Evolutionary conservation across 2,329 filamentous ascomycete genomes (phyloP).

Genomic region (Claviceps sorghi): DNA sequence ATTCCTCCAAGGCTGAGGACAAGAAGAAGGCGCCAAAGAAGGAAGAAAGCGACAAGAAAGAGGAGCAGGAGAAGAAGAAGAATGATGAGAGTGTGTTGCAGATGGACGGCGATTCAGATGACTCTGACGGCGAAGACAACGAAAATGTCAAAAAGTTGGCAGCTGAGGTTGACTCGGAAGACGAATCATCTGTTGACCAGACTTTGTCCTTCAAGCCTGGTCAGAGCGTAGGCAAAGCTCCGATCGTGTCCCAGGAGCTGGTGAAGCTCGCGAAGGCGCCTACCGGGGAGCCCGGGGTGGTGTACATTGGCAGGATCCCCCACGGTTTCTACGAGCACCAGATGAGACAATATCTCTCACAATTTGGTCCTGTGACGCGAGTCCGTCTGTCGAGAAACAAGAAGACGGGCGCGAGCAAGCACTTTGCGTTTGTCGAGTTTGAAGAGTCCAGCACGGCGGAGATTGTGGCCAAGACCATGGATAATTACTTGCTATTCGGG

Average conservation of each 20-base stretch:
- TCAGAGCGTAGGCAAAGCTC: conserved; percentile 36
- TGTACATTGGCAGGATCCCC: conserved; percentile 84
- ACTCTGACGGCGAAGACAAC: conserved; percentile 26
- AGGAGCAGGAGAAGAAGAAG: conserved; percentile 14
- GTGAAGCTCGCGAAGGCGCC: conserved; percentile 27
- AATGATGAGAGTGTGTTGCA: conserved; percentile 18
- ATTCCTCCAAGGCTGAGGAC: conserved; percentile 20
- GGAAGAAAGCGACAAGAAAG: conserved; percentile 9
- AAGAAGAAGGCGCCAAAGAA: conserved; percentile 11
- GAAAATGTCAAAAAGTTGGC: conserved; percentile 30
- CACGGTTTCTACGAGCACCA: conserved; percentile 94
- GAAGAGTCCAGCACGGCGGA: conserved; percentile 61
- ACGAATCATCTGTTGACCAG: conserved; percentile 24
- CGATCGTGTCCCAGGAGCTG: conserved; percentile 30
- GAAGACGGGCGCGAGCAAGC: conserved; percentile 79
- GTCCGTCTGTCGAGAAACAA: conserved; percentile 83
- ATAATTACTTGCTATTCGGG: conserved; percentile 91
- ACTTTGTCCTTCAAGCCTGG: conserved; percentile 29
- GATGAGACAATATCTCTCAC: conserved; percentile 84
- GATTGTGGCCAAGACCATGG: conserved; percentile 90
- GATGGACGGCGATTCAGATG: conserved; percentile 16
- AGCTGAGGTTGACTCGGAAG: conserved; percentile 28
- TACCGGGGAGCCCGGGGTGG: conserved; percentile 52
- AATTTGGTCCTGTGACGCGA: conserved; percentile 71
- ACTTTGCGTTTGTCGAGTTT: conserved; percentile 94